These are phyloP conservation scores for Fusarium papillatum DNA, from an alignment of 2,329 filamentous ascomycete species.

Conservation along the genomic window DNA sequence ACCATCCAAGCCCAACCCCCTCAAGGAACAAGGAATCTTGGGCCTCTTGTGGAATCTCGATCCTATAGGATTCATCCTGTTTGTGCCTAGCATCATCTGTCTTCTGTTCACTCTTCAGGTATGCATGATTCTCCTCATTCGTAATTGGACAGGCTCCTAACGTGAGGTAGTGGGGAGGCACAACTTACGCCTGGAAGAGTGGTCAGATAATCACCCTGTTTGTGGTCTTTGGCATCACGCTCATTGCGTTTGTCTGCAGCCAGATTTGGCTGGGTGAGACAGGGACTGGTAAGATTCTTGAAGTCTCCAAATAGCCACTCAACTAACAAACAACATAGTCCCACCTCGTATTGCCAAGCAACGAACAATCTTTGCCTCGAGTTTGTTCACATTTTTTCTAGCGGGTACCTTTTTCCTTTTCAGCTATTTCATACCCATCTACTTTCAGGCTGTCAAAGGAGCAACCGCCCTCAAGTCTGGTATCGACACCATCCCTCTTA, in stretches of 20 bases:
- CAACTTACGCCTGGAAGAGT: neutral
- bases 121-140: neutral
- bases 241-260: constrained; percentile 3
- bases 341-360: neutral
- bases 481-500: constrained; percentile 39
- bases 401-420: neutral
- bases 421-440: constrained; percentile 61
- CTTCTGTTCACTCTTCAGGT: neutral
- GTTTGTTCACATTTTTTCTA: constrained; percentile 6
- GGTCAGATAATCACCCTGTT: neutral
- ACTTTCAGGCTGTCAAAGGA: constrained; percentile 61
- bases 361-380: constrained; percentile 1
- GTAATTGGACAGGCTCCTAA: neutral
- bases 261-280: constrained; percentile 3
- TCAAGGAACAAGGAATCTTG: neutral
- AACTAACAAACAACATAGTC: neutral
- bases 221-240: neutral
- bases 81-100: neutral
- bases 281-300: neutral
- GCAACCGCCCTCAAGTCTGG: constrained; percentile 39
- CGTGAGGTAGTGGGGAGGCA: constrained; percentile 1
- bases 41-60: neutral
- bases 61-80: neutral
- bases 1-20: neutral
- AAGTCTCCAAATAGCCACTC: fast-evolving